Percentiles rank a stretch among this genome's conserved stretches.
These are phyloP conservation scores for Candida freyschussii DNA, from an alignment of 1,139 yeast species.

Conservation along the genomic window DNA sequence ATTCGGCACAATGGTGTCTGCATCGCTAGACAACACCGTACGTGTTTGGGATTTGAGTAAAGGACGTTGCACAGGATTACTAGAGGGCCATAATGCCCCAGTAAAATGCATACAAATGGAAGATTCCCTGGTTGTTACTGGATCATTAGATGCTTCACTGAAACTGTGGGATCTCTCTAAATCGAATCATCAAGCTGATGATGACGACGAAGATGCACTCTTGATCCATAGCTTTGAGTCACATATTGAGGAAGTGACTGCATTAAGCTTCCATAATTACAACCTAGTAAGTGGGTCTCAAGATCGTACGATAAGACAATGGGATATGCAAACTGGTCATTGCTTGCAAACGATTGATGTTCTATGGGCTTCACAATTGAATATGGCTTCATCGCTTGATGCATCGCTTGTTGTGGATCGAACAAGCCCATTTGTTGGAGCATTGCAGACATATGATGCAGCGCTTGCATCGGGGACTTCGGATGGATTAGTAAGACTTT, in stretches of 20 bases:
- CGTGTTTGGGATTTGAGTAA: slow-evolving; percentile 77
- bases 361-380: slow-evolving; percentile 43
- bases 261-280: slow-evolving; percentile 48
- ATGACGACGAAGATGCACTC: slow-evolving; percentile 29
- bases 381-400: slow-evolving; percentile 16
- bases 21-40: slow-evolving; percentile 75
- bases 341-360: slow-evolving; percentile 48
- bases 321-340: slow-evolving; percentile 86
- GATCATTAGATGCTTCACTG: slow-evolving; percentile 57
- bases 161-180: slow-evolving; percentile 52
- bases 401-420: slow-evolving; percentile 13
- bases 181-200: slow-evolving; percentile 20
- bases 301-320: slow-evolving; percentile 76
- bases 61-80: slow-evolving; percentile 43
- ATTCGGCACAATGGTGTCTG: slow-evolving; percentile 69
- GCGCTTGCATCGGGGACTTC: slow-evolving; percentile 74
- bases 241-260: slow-evolving; percentile 61
- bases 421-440: slow-evolving; percentile 43
- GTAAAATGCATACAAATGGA: slow-evolving; percentile 57
- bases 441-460: slow-evolving; percentile 62
- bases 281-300: slow-evolving; percentile 80
- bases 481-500: slow-evolving; percentile 67
- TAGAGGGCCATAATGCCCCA: slow-evolving; percentile 52
- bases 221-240: slow-evolving; percentile 49
- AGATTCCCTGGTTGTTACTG: slow-evolving; percentile 48